A percentile compares a stretch with the other conserved stretches of the same genome.
Conservation (phyloP, 768 basidiomycete genomes). For the Porpolomopsis calyptriformis region DNA sequence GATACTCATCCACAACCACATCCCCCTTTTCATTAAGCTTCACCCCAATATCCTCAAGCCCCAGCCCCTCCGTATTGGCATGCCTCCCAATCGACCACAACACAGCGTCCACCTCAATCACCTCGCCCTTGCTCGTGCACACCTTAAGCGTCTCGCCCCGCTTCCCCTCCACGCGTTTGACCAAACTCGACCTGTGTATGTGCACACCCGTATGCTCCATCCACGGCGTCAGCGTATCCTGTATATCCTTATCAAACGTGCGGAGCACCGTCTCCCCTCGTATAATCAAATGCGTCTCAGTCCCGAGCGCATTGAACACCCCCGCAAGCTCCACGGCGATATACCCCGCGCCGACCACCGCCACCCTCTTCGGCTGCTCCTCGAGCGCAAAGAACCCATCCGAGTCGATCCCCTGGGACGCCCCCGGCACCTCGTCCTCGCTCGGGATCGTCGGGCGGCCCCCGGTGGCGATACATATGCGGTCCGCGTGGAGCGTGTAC, state of each 20-base stretch:
- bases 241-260: slow-evolving; percentile 82
- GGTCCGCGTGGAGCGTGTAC: slow-evolving; percentile 66
- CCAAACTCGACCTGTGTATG: slow-evolving; percentile 68
- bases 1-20: slow-evolving; percentile 83
- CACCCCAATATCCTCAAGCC: slow-evolving; percentile 68
- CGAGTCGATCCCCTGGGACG: slow-evolving; percentile 80
- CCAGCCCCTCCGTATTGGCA: slow-evolving; percentile 67
- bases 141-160: slow-evolving; percentile 67
- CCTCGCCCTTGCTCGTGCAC: slow-evolving; percentile 62
- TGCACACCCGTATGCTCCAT: slow-evolving; percentile 93
- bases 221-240: slow-evolving; percentile 77
- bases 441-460: slow-evolving; percentile 73
- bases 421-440: slow-evolving; percentile 78
- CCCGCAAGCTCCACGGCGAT: slow-evolving; percentile 97
- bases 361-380: slow-evolving; percentile 86
- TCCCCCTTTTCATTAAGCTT: slow-evolving; percentile 72
- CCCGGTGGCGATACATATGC: slow-evolving; percentile 79
- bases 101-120: slow-evolving; percentile 74
- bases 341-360: slow-evolving; percentile 93
- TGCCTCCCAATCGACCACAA: slow-evolving; percentile 94
- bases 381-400: slow-evolving; percentile 95
- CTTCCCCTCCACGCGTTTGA: slow-evolving; percentile 65
- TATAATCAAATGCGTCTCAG: slow-evolving; percentile 88
- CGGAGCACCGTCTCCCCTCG: slow-evolving; percentile 83
- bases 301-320: slow-evolving; percentile 80